A percentile compares a stretch with the other conserved stretches of the same genome.
Conservation (phyloP, 1,284 basidiomycete species). For the Gomphus bonarii region DNA sequence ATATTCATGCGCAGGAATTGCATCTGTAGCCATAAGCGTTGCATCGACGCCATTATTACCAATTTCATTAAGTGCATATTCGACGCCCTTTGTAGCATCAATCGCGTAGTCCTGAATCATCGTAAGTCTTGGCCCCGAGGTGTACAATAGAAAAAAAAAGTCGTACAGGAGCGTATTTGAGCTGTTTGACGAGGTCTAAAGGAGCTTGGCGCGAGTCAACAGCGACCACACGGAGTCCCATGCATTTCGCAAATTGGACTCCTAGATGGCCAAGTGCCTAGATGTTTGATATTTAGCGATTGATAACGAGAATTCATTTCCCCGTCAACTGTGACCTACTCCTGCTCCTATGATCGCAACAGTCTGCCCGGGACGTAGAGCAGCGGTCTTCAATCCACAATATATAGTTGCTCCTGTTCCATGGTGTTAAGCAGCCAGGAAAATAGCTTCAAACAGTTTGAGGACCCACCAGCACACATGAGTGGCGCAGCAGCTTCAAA, state of each 20-base stretch:
- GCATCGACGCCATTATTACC: conserved; percentile 12
- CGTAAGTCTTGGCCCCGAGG: no score
- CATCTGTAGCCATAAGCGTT: conserved; percentile 17
- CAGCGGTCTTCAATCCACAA: conserved; percentile 9
- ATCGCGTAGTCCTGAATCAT: conserved; percentile 4
- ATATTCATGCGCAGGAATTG: conserved; percentile 16
- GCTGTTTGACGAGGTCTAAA: conserved; percentile 15
- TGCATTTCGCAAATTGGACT: conserved; percentile 18
- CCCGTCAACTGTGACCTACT: background rate
- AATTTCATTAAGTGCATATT: conserved; percentile 1
- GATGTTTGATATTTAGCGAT: background rate
- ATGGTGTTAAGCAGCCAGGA: background rate
- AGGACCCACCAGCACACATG: conserved; percentile 17
- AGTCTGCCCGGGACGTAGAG: conserved; percentile 10
- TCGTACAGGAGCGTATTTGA: conserved; percentile 13
- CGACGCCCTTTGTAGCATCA: conserved; percentile 7
- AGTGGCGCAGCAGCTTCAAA: conserved; percentile 25
- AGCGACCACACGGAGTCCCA: conserved; percentile 17
- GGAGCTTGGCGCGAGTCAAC: conserved; percentile 17
- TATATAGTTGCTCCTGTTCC: conserved; percentile 14
- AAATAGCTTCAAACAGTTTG: background rate
- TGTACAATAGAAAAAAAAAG: background rate
- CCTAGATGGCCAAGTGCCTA: conserved; percentile 16
- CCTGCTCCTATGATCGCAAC: conserved; percentile 18
- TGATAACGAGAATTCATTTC: background rate